Percentiles rank a stretch among this genome's conserved stretches.
phyloP scores from a whole-genome alignment of 2,329 filamentous ascomycete species.

The Bisporella sp. region DNA sequence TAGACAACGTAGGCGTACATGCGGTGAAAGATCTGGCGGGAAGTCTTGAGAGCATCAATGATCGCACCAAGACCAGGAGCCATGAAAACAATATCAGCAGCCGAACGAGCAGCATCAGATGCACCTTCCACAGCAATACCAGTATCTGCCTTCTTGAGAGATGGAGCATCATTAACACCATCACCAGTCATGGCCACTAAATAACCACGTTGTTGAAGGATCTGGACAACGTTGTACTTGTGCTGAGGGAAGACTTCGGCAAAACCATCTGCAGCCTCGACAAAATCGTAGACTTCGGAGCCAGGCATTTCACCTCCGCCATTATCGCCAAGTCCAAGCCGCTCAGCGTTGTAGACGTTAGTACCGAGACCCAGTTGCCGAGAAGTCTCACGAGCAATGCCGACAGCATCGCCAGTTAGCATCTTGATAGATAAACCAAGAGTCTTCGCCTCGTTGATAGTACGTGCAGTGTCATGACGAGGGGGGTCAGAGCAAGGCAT shows the following conservation, averaged over 20 bases:
- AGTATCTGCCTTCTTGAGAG: conserved; percentile 91
- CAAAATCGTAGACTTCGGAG: conserved; percentile 91
- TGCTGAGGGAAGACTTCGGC: conserved; percentile 92
- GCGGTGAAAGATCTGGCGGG: conserved; percentile 90
- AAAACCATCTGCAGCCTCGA: conserved; percentile 91
- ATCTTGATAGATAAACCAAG: conserved; percentile 91
- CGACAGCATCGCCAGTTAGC: conserved; percentile 91
- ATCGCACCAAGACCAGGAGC: conserved; percentile 86
- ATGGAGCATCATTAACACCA: conserved; percentile 90
- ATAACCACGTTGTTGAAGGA: conserved; percentile 87
- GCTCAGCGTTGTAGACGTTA: conserved; percentile 91
- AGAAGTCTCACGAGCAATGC: conserved; percentile 86
- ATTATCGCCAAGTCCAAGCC: conserved; percentile 70
- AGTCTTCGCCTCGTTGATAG: conserved; percentile 81
- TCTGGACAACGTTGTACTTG: conserved; percentile 92
- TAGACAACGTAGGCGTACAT: conserved; percentile 97
- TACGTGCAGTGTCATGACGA: conserved; percentile 83
- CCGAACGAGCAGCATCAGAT: conserved; percentile 83
- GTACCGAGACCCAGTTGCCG: conserved; percentile 86
- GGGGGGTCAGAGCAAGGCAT: conserved; percentile 93
- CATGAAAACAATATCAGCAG: conserved; percentile 90
- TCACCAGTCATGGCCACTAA: conserved; percentile 95
- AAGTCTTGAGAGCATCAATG: conserved; percentile 88
- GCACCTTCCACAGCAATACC: conserved; percentile 92
- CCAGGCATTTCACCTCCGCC: conserved; percentile 89